Base-by-base conservation (phyloP, 2,329 filamentous ascomycete genomes). In the Aspergillus terreus region DNA sequence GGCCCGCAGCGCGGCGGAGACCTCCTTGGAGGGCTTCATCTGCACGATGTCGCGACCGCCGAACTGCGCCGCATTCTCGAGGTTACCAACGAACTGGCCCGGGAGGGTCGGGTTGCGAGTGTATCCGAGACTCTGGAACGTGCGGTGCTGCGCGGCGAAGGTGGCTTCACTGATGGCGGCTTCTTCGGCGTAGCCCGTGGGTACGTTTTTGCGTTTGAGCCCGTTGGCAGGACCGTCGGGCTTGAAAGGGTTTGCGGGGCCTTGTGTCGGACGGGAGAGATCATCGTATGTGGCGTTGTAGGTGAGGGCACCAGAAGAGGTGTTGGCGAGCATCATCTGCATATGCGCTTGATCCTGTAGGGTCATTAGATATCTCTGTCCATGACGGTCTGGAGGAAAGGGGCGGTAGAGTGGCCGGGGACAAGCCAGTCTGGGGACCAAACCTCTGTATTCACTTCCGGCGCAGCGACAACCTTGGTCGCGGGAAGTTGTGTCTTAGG, bases 101-200 rank as follows among this genome's bases (percentile, higher is more conserved):
- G 73, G 71, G 25, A 65, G 54, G 17, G 66, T 71, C 10, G 76
- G 76, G 55, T 79, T 75, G 58, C 72, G 71, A 63, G 83, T 74
- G 60, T 80, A 81, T 2, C 78, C 78, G 43, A 79, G 59, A 56
- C 87, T 81, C 68, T 92, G 86, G 54, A 94, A 82, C 1, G 90
- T 91, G 51, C 90, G 86, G 68, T 96, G 92, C 58, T 94, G 91
- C 64, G 83, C 83, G 60, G 90, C 84, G 69, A 99, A 99, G 0
- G 89, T 91, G 57, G 92, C 84, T 65, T 97, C 94, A 70, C 90
- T 95, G 58, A 99, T 84, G 60, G 83, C 88, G 0, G 88, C 91
- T 71, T 99, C 92, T 61, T 94, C 82, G 2, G 94, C 94, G 63
- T 83, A 87, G 10, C 94, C 94, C 0, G 94, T 96, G 10, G 89